Conservation (phyloP, 2,329 filamentous ascomycete species). For the Colletotrichum navitas region DNA sequence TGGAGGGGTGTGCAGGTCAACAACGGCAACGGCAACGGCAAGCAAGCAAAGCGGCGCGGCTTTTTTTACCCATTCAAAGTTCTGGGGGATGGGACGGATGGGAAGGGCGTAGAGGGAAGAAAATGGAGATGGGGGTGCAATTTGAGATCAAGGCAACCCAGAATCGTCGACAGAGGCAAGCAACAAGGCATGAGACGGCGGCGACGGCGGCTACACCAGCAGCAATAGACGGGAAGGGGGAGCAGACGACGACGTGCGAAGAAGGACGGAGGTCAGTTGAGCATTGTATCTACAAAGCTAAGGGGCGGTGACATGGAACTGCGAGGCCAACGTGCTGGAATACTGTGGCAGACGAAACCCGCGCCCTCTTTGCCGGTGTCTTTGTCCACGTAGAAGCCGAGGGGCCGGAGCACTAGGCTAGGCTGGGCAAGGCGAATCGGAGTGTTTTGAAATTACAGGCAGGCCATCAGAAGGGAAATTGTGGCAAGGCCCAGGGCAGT, state of each 20-base stretch:
- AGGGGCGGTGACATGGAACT: conserved; percentile 32
- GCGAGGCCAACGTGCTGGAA: conserved; percentile 32
- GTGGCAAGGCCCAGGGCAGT: conserved; percentile 4
- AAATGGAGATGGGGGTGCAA: conserved; percentile 11
- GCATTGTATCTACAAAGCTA: conserved; percentile 31
- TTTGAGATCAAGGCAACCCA: background rate
- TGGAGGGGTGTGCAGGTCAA: background rate
- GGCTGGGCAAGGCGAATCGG: conserved; percentile 24
- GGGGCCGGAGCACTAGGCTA: conserved; percentile 22
- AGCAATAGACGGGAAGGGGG: too few relatives aligned
- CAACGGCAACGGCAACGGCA: conserved; percentile 4
- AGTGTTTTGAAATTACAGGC: conserved; percentile 35
- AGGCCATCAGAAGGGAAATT: background rate
- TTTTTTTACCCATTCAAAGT: background rate
- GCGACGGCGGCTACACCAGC: background rate
- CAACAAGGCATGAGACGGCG: conserved; percentile 11
- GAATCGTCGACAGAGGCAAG: conserved; percentile 1
- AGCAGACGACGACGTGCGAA: conserved; percentile 35
- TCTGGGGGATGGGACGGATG: background rate
- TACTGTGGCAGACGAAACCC: conserved; percentile 35
- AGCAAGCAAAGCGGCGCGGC: conserved; percentile 8
- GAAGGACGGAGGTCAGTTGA: conserved; percentile 30
- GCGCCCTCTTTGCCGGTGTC: background rate
- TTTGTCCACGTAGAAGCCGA: background rate
- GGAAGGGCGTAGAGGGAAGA: conserved; percentile 15